A percentile compares a stretch with the other conserved stretches of the same genome.
Evolutionary conservation across 2,329 filamentous ascomycete species (phyloP).

Genomic region (Aphanocladium album): DNA sequence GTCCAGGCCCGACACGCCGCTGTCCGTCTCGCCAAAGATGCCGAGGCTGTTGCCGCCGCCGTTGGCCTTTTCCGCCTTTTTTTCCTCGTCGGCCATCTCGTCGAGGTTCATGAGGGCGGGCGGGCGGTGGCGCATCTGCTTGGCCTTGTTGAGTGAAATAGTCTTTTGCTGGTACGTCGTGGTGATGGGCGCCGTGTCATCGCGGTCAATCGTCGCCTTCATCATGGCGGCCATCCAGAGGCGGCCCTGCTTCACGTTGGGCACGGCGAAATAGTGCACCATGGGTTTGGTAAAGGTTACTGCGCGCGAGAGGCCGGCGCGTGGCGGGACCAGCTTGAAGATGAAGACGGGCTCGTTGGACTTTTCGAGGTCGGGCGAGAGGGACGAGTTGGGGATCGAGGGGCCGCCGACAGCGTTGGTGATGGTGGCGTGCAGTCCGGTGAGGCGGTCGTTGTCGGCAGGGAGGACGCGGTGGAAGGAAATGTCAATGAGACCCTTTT

Average conservation of each 20-base stretch:
- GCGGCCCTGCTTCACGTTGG: slow-evolving; percentile 79
- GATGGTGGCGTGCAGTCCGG: slow-evolving; percentile 84
- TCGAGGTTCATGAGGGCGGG: slow-evolving; percentile 77
- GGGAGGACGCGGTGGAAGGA: slow-evolving; percentile 95
- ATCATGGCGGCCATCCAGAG: slow-evolving; percentile 98
- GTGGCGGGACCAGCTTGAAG: slow-evolving; percentile 93
- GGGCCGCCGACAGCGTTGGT: slow-evolving; percentile 66
- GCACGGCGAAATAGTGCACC: slow-evolving; percentile 95
- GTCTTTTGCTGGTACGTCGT: slow-evolving; percentile 97
- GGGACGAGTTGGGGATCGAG: slow-evolving; percentile 49
- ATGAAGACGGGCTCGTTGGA: slow-evolving; percentile 71
- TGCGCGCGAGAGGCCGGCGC: slow-evolving; percentile 77
- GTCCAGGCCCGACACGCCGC: slow-evolving; percentile 39
- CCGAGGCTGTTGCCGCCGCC: slow-evolving; percentile 32
- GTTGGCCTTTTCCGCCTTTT: slow-evolving; percentile 16
- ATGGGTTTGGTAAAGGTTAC: slow-evolving; percentile 98
- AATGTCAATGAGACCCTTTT: slow-evolving; percentile 95
- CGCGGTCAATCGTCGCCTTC: slow-evolving; percentile 97
- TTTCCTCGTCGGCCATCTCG: slow-evolving; percentile 28
- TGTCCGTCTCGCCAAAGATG: slow-evolving; percentile 39
- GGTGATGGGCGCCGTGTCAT: slow-evolving; percentile 71
- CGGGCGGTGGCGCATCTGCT: slow-evolving; percentile 80
- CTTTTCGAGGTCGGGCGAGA: slow-evolving; percentile 42
- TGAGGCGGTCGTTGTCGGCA: slow-evolving; percentile 85
- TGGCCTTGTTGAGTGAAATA: slow-evolving; percentile 84